Base-by-base conservation (phyloP, 2,329 filamentous ascomycete species). In the Didymosphaeria variabile region DNA sequence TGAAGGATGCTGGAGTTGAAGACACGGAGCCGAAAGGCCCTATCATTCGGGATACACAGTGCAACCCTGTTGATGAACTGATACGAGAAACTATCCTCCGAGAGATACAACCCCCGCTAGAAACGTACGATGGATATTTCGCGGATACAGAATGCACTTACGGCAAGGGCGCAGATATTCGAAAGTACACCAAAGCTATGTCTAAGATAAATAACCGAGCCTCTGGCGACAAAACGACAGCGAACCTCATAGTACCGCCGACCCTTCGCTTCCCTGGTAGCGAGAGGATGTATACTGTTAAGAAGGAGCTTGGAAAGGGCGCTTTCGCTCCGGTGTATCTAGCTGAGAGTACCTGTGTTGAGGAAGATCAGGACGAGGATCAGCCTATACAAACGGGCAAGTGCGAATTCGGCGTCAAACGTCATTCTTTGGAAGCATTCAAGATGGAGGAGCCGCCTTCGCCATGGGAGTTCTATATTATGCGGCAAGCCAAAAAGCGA, bases 301-400 rank as follows among this genome's bases (percentile, higher is more conserved):
- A 91, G 73, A 88, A 90, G 53, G 93, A 98, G 76, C 87, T 99
- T 13, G 95, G 95, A 1, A 92, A 93, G 31, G 95, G 95, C 9
- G 95, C 95, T 0, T 99, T 96, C 79, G 95, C 94, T 0, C 94
- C 95, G 0, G 95, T 99, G 2, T 99, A 97, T 75, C 87, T 99
- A 0, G 90, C 94, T 8, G 92, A 97, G 73, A 87, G 85, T 67
- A 90, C 90, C 69, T 85, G 87, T n/a, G 80, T 81, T 0, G 82
- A 85, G 3, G 82, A 82, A 34, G 67, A 13, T 80, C 82, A 10
- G 13, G 78, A 80, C 31, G 76, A 81, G 10, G 77, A 80, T 17
- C 72, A 79, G 40, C 74, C 74, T n/a, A 81, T 79, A 4, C 82
- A 82, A 58, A 87, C 91, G 85, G 87, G 89, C 58, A 88, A 87